phyloP scores from a whole-genome alignment of 345 rosid genomes.

The Clarkia xantiana region DNA sequence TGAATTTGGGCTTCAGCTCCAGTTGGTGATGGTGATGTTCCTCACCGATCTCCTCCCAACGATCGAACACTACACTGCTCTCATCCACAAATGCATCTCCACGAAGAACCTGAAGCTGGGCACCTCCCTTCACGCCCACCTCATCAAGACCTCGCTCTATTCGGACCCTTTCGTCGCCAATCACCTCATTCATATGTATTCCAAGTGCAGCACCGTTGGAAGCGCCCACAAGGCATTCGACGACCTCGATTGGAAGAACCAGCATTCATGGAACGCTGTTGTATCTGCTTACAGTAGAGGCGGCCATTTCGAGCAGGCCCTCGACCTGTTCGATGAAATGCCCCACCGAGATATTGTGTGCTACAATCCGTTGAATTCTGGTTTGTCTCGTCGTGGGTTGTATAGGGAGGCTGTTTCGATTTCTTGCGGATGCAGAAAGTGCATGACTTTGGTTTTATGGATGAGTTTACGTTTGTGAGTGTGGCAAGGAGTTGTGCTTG shows the following conservation, averaged over 20 bases:
- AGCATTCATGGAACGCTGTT: conserved; percentile 24
- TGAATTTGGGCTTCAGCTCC: too few relatives aligned
- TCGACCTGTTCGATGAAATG: conserved; percentile 28
- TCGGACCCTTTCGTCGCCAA: conserved; percentile 17
- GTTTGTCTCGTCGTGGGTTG: conserved; percentile 24
- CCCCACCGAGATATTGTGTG: conserved; percentile 25
- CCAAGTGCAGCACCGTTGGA: conserved; percentile 18
- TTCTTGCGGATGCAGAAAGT: conserved; percentile 16
- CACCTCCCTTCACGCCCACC: conserved; percentile 21
- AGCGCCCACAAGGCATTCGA: conserved; percentile 19
- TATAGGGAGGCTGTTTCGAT: conserved; percentile 15
- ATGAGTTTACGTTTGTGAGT: conserved; percentile 23
- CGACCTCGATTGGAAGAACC: conserved; percentile 18
- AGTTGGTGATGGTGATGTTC: conserved; percentile 1
- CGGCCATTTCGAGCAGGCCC: conserved; percentile 16
- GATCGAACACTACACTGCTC: conserved; percentile 11
- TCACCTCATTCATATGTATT: conserved; percentile 22
- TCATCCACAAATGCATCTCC: conserved; percentile 16
- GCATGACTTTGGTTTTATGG: conserved; percentile 10
- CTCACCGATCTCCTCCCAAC: conserved; percentile 6
- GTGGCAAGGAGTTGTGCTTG: conserved; percentile 29
- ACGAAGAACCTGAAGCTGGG: conserved; percentile 18
- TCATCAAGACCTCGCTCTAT: conserved; percentile 25
- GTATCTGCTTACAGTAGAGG: conserved; percentile 4
- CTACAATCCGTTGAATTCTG: conserved; percentile 30